These are phyloP conservation scores for Panaeolus papilionaceus DNA, from an alignment of 768 basidiomycete genomes.

Conservation along the genomic window DNA sequence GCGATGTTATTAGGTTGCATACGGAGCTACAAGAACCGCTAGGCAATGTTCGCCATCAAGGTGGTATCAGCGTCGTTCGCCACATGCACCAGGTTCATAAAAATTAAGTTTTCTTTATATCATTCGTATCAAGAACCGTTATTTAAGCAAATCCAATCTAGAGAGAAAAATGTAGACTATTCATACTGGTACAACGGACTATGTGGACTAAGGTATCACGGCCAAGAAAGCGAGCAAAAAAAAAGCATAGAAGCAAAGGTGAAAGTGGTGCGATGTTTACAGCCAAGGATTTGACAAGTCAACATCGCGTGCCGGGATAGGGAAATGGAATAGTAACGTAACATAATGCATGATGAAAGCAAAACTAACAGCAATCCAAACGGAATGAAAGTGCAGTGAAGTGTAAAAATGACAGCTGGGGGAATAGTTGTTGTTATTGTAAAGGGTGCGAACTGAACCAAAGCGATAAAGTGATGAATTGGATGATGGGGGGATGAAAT, in stretches of 20 bases:
- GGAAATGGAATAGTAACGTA: neutral
- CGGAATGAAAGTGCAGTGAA: neutral
- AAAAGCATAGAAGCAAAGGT: neutral
- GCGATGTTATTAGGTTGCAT: conserved; percentile 28
- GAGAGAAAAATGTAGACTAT: neutral
- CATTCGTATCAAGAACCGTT: too few species aligned
- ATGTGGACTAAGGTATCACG: neutral
- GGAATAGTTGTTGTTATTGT: neutral
- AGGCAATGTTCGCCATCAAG: too few species aligned
- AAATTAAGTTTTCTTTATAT: neutral
- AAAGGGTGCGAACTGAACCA: neutral
- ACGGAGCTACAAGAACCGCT: neutral
- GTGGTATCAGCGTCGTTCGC: too few species aligned
- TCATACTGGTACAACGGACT: neutral
- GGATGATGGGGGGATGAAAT: neutral
- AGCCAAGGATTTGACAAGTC: neutral
- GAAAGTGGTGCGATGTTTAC: neutral
- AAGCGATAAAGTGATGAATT: neutral
- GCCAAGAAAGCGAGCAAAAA: conserved; percentile 4
- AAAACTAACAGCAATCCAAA: neutral
- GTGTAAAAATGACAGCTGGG: neutral
- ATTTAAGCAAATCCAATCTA: neutral
- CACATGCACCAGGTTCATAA: neutral
- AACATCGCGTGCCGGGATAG: neutral
- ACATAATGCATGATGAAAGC: neutral